Conservation (phyloP, 805 yeast genomes). For the Candida nemodendra region DNA sequence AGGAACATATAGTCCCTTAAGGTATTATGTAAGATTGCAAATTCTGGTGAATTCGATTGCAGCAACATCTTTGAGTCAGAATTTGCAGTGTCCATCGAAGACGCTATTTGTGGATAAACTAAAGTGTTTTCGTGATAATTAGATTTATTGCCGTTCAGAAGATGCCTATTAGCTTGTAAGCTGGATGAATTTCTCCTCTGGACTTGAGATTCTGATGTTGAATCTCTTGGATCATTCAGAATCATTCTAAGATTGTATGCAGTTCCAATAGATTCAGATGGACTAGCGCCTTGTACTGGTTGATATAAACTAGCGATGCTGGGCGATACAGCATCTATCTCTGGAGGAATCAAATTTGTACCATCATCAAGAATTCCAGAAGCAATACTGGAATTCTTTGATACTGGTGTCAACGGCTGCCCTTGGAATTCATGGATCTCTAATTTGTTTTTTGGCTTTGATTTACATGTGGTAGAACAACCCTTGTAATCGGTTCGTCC, state of each 20-base stretch:
- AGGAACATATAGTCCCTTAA: constrained; percentile 36
- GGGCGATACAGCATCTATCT: neutral
- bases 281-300: neutral
- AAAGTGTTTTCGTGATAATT: neutral
- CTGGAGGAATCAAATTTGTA: neutral
- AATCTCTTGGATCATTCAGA: neutral
- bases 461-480: neutral
- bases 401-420: neutral
- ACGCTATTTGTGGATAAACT: neutral
- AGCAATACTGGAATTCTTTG: neutral
- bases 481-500: neutral
- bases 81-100: neutral
- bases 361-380: neutral
- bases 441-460: neutral
- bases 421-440: constrained; percentile 1
- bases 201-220: neutral
- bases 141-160: neutral
- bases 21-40: constrained; percentile 26
- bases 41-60: constrained; percentile 4
- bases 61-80: neutral
- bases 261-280: neutral
- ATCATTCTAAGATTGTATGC: neutral
- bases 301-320: neutral
- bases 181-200: neutral
- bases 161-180: neutral